Evolutionary conservation across 1,284 basidiomycete genomes (phyloP), one percentile per base, ranked within the genome.

Genomic region (Trichosporon coremiiforme): DNA sequence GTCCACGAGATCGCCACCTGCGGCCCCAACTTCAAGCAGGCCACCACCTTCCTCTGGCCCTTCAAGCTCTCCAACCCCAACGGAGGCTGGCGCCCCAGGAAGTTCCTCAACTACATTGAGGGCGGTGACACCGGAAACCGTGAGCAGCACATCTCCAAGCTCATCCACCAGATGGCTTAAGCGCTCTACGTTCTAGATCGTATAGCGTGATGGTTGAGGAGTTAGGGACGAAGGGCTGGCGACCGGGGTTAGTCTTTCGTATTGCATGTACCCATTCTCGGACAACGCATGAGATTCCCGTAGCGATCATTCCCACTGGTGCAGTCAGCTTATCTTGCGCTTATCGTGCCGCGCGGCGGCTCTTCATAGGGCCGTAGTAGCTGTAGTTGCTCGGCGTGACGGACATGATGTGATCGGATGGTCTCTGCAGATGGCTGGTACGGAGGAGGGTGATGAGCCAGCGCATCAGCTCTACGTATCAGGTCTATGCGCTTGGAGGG

Each of bases 41-140:
- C 90, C 71, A 90, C 92, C 78, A 94, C 94, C 87, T 94, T 95
- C 89, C 90, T 99, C 70, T 98, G 96, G 95, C 95, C 97, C 35
- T 98, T 99, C 90, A 98, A 99, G 86, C 91, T 99, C 74, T 97
- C 94, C 77, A 98, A 98, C 90, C 95, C 97, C 71, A 98, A 89
- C 79, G 96, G 97, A 78, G 97, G 97, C 80, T 99, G 94, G 95
- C 91, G 93, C 86, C 89, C 88, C 82, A 89, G 94, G 84, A 99
- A 99, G 88, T 96, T 98, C 90, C 94, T 91, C 86, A 91, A 93
- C 86, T 95, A 88, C 84, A 89, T 96, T 73, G 89, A 95, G 87
- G 93, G 93, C 81, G 95, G 95, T 86, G 95, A 98, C 87, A 78
- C 82, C 83, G 95, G 95, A 85, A 90, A 98, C 88, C 92, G 95